A percentile compares a stretch with the other conserved stretches of the same genome.
These are phyloP conservation scores for Cenchrus purpureus DNA, from an alignment of 176 grass and related monocot genomes.

Conservation along the genomic window DNA sequence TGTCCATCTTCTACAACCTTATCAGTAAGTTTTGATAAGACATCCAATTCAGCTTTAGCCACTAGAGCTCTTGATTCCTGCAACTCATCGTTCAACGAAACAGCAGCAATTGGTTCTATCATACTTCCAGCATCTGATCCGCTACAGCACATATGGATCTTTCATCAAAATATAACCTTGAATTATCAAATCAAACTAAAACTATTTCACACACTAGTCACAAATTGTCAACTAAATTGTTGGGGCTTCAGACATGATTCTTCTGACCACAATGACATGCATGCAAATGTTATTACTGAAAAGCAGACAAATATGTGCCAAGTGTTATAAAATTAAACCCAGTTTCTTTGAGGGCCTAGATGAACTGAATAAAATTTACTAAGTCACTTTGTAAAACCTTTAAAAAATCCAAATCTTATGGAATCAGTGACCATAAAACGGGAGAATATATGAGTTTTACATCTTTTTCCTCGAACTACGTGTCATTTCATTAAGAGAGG, in stretches of 20 bases:
- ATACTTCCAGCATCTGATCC: conserved; percentile 68
- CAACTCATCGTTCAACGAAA: conserved; percentile 80
- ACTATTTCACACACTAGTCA: not conserved
- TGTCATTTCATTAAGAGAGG: no score
- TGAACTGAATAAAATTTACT: conserved; percentile 14
- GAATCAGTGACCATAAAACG: conserved; percentile 34
- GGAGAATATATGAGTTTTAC: conserved; percentile 25
- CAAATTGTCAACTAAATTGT: conserved; percentile 8
- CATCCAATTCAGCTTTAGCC: conserved; percentile 68
- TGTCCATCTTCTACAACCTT: conserved; percentile 57
- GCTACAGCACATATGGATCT: conserved; percentile 44
- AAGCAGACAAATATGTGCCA: not conserved
- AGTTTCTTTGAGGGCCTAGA: not conserved
- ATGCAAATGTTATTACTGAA: not conserved
- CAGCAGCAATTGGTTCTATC: conserved; percentile 75
- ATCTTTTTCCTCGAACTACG: not conserved
- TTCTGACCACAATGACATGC: conserved; percentile 10
- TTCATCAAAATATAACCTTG: conserved; percentile 26
- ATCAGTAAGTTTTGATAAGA: conserved; percentile 71
- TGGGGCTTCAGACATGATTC: not conserved
- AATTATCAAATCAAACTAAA: conserved; percentile 26
- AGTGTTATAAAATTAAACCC: conserved; percentile 2
- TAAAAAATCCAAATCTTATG: conserved; percentile 26
- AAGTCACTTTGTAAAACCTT: conserved; percentile 15
- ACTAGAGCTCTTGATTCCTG: conserved; percentile 63